Conservation (phyloP, 1,284 basidiomycete genomes). For the Microbotryum silenes-acaulis region DNA sequence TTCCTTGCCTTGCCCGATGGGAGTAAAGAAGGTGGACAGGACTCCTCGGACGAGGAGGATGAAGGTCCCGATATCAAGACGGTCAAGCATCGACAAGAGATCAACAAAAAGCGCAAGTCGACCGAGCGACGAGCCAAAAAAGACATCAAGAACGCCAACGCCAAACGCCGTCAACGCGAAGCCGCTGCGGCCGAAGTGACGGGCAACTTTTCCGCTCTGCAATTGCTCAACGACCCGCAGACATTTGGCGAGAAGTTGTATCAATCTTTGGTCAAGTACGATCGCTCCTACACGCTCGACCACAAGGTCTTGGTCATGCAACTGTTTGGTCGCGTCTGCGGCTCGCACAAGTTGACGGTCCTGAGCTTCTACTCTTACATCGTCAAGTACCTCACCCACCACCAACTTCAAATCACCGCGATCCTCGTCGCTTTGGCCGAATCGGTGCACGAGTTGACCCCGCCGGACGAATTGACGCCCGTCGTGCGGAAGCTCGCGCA, state of each 20-base stretch:
- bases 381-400: slow-evolving; percentile 81
- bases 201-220: slow-evolving; percentile 83
- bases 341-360: slow-evolving; percentile 83
- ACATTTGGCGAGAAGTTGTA: slow-evolving; percentile 93
- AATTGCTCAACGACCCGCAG: slow-evolving; percentile 91
- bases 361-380: slow-evolving; percentile 97
- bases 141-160: slow-evolving; percentile 60
- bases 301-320: slow-evolving; percentile 98
- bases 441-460: slow-evolving; percentile 90
- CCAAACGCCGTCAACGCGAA: slow-evolving; percentile 53
- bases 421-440: slow-evolving; percentile 94
- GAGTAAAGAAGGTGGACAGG: slow-evolving; percentile 32
- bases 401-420: slow-evolving; percentile 86
- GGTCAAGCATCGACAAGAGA: slow-evolving; percentile 70
- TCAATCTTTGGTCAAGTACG: slow-evolving; percentile 73
- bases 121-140: slow-evolving; percentile 69
- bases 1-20: slow-evolving; percentile 69
- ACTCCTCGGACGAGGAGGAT: slow-evolving; percentile 56
- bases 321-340: slow-evolving; percentile 90
- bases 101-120: slow-evolving; percentile 81
- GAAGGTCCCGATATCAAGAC: slow-evolving; percentile 60
- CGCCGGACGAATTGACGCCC: slow-evolving; percentile 84
- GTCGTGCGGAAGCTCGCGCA: slow-evolving; percentile 85
- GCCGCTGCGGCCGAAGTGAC: slow-evolving; percentile 43
- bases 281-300: slow-evolving; percentile 88